Percentiles rank a stretch among this genome's conserved stretches.
These are phyloP conservation scores for Penicillium sp. DNA, from an alignment of 2,329 filamentous ascomycete genomes.

Conservation along the genomic window DNA sequence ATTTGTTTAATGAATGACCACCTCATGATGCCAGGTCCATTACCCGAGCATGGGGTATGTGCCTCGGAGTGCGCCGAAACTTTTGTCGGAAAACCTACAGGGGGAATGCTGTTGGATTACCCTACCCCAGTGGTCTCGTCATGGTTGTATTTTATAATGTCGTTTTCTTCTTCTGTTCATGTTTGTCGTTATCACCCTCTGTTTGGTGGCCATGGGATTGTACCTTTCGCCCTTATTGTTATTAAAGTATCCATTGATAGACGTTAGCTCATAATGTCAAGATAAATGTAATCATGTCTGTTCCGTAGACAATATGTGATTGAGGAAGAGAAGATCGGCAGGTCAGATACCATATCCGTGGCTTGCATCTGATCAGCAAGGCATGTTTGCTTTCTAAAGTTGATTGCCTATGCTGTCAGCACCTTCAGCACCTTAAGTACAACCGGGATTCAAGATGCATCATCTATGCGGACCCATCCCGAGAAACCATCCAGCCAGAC, in stretches of 20 bases:
- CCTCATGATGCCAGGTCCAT: conserved; percentile 23
- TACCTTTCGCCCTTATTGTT: conserved; percentile 17
- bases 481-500: not conserved
- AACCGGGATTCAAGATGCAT: not conserved
- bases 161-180: conserved; percentile 25
- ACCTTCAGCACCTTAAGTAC: not conserved
- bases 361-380: not conserved
- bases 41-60: conserved; percentile 20
- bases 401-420: not conserved
- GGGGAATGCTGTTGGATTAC: conserved; percentile 11
- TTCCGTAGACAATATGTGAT: not conserved
- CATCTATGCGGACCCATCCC: not conserved
- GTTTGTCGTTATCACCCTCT: conserved; percentile 25
- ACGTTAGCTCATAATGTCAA: conserved; percentile 14
- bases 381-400: not conserved
- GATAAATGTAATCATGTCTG: conserved; percentile 20
- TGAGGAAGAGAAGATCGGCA: not conserved
- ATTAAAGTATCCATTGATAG: conserved; percentile 21
- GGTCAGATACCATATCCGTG: not conserved
- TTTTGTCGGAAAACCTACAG: conserved; percentile 9
- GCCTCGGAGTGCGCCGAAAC: conserved; percentile 10
- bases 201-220: conserved; percentile 19
- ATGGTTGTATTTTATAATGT: conserved; percentile 28
- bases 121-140: not conserved
- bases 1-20: conserved; percentile 29